phyloP scores from a whole-genome alignment of 345 rosid genomes.

The Linum lewisii region DNA sequence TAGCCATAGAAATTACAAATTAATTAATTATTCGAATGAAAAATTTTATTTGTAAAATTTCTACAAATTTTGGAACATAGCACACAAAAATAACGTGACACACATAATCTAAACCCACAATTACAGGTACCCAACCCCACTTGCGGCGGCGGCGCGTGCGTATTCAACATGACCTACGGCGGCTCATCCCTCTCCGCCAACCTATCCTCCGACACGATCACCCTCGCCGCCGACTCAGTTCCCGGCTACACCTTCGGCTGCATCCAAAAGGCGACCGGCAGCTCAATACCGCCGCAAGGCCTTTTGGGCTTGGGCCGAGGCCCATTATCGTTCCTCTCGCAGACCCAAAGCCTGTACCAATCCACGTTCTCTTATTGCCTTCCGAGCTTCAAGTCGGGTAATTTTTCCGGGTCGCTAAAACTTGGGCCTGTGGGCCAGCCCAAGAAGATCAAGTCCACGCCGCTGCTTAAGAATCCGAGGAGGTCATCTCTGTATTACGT shows the following conservation, averaged over 20 bases:
- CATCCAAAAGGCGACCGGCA: conserved; percentile 54
- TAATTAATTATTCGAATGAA: no score
- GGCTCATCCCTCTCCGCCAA: conserved; percentile 56
- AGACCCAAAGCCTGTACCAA: conserved; percentile 54
- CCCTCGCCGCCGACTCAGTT: conserved; percentile 46
- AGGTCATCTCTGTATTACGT: conserved; percentile 83
- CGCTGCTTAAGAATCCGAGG: conserved; percentile 67
- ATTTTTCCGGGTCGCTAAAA: conserved; percentile 78
- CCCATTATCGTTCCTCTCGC: conserved; percentile 66
- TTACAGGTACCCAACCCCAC: conserved; percentile 58
- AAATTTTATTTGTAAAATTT: no score
- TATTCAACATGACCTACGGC: conserved; percentile 77
- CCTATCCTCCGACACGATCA: conserved; percentile 55
- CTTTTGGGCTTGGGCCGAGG: conserved; percentile 85
- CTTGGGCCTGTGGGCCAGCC: conserved; percentile 83
- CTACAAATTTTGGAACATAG: no score
- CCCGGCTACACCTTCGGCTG: conserved; percentile 79
- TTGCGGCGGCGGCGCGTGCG: conserved; percentile 53
- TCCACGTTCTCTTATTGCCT: conserved; percentile 88
- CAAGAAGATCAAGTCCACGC: conserved; percentile 58
- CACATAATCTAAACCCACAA: neutral
- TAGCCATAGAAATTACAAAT: no score
- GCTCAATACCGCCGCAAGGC: conserved; percentile 75
- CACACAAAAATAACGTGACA: neutral
- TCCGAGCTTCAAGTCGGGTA: conserved; percentile 61